These are phyloP conservation scores for Cadophora malorum DNA, from an alignment of 2,329 filamentous ascomycete genomes.

Conservation along the genomic window DNA sequence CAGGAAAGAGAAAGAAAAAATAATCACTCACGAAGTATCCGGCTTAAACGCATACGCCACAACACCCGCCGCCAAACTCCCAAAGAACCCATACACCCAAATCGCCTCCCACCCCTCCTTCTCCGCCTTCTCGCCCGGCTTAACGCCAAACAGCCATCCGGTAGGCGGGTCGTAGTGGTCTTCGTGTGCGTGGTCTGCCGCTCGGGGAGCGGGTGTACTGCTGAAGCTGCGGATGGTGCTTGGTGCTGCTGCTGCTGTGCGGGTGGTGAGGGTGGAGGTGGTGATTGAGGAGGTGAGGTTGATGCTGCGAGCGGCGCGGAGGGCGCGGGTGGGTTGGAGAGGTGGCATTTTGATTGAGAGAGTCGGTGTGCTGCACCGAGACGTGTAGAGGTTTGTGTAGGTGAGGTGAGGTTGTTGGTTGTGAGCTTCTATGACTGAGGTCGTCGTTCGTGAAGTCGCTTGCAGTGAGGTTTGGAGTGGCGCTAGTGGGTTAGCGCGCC, in stretches of 20 bases:
- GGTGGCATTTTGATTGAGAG: slow-evolving; percentile 16
- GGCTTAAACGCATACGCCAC: slow-evolving; percentile 96
- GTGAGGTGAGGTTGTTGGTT: not conserved
- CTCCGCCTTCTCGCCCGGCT: slow-evolving; percentile 93
- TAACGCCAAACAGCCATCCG: slow-evolving; percentile 93
- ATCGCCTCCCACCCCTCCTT: slow-evolving; percentile 95
- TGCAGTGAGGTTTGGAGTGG: not conserved
- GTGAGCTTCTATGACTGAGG: not conserved
- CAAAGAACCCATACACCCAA: slow-evolving; percentile 85
- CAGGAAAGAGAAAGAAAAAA: slow-evolving; percentile 23
- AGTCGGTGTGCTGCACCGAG: not conserved
- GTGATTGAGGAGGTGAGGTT: not conserved
- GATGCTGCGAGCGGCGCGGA: slow-evolving; percentile 18
- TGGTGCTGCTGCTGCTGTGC: not conserved
- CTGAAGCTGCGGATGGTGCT: slow-evolving; percentile 12
- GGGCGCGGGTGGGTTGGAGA: slow-evolving; percentile 4
- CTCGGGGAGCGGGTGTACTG: slow-evolving; percentile 1
- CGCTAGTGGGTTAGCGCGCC: slow-evolving; percentile 18
- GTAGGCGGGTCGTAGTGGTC: slow-evolving; percentile 84
- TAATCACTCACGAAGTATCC: slow-evolving; percentile 87
- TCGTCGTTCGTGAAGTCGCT: not conserved
- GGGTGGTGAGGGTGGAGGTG: not conserved
- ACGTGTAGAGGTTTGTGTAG: not conserved
- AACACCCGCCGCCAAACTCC: slow-evolving; percentile 73
- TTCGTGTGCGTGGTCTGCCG: slow-evolving; percentile 42